phyloP scores from a whole-genome alignment of 352 stramenopile species.

The Globisporangium barbulae region DNA sequence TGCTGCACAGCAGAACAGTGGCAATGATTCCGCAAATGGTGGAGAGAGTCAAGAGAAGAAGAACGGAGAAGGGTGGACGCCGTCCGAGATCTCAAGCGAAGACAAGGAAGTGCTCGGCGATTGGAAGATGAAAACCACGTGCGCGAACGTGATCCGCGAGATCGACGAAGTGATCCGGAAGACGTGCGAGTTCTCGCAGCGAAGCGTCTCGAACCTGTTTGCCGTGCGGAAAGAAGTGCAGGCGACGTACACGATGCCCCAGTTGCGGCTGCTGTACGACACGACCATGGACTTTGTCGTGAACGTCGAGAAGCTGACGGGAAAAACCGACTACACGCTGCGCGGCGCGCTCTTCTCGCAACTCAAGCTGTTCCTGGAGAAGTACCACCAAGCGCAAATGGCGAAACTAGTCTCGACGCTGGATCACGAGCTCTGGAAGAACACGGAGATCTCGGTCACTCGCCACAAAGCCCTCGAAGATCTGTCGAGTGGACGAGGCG shows the following conservation, averaged over 20 bases:
- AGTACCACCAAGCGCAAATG: constrained; percentile 92
- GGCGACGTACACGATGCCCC: constrained; percentile 87
- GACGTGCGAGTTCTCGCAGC: constrained; percentile 84
- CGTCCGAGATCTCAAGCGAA: constrained; percentile 36
- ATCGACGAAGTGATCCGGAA: constrained; percentile 85
- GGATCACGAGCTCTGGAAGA: constrained; percentile 95
- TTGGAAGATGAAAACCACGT: constrained; percentile 76
- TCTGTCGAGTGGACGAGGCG: constrained; percentile 89
- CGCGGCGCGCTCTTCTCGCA: constrained; percentile 92
- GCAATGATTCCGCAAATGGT: not conserved
- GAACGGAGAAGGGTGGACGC: constrained; percentile 30
- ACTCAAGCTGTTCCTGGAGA: constrained; percentile 95
- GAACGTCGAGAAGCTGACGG: constrained; percentile 89
- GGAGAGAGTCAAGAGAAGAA: constrained; percentile 13
- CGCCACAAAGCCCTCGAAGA: constrained; percentile 89
- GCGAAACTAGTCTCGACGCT: constrained; percentile 92
- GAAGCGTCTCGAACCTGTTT: constrained; percentile 85
- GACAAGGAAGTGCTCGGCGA: constrained; percentile 57
- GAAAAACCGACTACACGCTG: constrained; percentile 91
- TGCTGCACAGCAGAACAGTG: not conserved
- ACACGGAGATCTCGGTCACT: constrained; percentile 89
- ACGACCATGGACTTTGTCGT: constrained; percentile 91
- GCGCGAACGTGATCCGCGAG: constrained; percentile 70
- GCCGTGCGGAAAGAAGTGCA: constrained; percentile 87
- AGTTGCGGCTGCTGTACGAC: constrained; percentile 94